These are phyloP conservation scores for Sporothrix phasma DNA, from an alignment of 2,329 filamentous ascomycete species.

Conservation along the genomic window DNA sequence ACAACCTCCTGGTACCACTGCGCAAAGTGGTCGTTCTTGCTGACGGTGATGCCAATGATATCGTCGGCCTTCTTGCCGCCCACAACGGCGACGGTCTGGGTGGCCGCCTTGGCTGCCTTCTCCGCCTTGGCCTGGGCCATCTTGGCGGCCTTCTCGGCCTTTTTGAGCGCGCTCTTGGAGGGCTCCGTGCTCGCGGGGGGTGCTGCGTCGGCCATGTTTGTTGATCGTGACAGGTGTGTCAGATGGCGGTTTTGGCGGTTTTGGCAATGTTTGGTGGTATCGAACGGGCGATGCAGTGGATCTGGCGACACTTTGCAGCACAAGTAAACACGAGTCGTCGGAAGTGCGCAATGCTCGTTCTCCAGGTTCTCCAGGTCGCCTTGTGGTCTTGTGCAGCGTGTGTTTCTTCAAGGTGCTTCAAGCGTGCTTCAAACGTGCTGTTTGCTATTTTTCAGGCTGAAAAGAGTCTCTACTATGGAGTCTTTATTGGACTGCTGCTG, in stretches of 20 bases:
- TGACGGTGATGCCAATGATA: constrained; percentile 79
- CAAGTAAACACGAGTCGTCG: not conserved
- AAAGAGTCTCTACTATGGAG: not conserved
- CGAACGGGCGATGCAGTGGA: not conserved
- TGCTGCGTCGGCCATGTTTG: constrained; percentile 20
- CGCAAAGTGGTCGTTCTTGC: constrained; percentile 78
- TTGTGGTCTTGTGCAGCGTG: not conserved
- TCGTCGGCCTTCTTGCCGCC: constrained; percentile 52
- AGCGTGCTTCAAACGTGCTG: not conserved
- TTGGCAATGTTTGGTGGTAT: not conserved
- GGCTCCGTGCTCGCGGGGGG: constrained; percentile 25
- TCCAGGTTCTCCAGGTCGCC: not conserved
- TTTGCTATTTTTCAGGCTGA: not conserved
- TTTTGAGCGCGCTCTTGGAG: constrained; percentile 56
- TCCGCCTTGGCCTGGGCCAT: constrained; percentile 51
- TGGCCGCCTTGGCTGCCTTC: constrained; percentile 49
- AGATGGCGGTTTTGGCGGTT: not conserved
- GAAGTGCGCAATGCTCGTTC: not conserved
- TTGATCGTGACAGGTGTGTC: not conserved
- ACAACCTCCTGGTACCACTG: constrained; percentile 98
- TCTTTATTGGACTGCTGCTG: not conserved
- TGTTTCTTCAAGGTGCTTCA: not conserved
- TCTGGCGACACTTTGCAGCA: not conserved
- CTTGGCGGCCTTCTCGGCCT: constrained; percentile 56
- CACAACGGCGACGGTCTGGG: constrained; percentile 40